These are phyloP conservation scores for Penicillium sumatraense DNA, from an alignment of 2,329 filamentous ascomycete genomes.

Conservation along the genomic window DNA sequence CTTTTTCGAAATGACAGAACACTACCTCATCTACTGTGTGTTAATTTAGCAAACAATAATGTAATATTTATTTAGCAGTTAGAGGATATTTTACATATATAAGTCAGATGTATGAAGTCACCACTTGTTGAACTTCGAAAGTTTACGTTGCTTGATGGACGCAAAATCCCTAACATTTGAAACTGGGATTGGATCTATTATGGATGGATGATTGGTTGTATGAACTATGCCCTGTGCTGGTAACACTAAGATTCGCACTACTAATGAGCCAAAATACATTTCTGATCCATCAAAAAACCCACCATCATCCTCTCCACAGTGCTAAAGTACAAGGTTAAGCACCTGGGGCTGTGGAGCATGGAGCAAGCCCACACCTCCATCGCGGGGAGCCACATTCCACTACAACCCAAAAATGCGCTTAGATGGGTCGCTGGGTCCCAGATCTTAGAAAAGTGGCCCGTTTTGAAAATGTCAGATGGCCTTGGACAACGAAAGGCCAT, in stretches of 20 bases:
- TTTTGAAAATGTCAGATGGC: background rate
- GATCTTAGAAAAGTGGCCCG: constrained; percentile 5
- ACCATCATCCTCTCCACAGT: background rate
- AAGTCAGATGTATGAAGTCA: no score
- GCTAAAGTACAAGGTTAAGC: constrained; percentile 7
- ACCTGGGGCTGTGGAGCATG: constrained; percentile 21
- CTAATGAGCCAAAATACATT: background rate
- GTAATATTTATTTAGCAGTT: no score
- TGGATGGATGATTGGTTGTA: no score
- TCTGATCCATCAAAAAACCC: background rate
- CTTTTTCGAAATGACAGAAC: no score
- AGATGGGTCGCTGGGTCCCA: constrained; percentile 23
- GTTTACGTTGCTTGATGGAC: no score
- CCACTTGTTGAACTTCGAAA: no score
- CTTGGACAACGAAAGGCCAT: background rate
- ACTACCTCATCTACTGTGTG: no score
- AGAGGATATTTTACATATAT: no score
- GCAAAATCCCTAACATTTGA: no score
- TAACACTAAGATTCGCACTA: background rate
- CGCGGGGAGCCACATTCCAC: constrained; percentile 16
- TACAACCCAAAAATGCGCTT: constrained; percentile 12
- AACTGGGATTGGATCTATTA: no score
- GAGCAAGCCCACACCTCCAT: constrained; percentile 22
- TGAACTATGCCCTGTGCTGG: no score
- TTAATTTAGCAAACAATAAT: no score